These are phyloP conservation scores for Pestalotiopsis sp. DNA, from an alignment of 2,329 filamentous ascomycete species.

Conservation along the genomic window DNA sequence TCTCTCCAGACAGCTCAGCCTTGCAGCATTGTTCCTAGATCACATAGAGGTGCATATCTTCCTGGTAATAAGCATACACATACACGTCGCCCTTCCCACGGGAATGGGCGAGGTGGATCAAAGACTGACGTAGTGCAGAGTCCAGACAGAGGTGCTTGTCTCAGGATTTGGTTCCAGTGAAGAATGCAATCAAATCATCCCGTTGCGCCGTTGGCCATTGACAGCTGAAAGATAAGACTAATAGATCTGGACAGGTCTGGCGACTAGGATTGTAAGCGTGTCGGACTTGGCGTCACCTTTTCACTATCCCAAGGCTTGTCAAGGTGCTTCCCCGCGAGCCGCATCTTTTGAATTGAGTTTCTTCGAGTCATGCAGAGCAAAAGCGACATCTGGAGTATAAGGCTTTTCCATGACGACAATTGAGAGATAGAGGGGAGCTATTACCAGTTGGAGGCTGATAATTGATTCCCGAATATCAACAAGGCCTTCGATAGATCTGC, in stretches of 20 bases:
- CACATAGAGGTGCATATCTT: background rate
- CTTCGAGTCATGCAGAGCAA: background rate
- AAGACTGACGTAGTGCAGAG: background rate
- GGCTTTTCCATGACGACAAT: background rate
- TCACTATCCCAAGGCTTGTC: background rate
- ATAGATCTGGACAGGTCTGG: background rate
- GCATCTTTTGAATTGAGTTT: background rate
- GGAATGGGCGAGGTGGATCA: background rate
- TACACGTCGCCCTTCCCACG: too few species aligned
- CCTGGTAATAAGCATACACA: background rate
- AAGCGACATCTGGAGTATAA: background rate
- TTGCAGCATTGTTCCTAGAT: too few species aligned
- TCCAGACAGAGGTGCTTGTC: background rate
- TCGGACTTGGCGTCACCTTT: background rate
- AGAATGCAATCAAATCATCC: background rate
- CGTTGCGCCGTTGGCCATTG: background rate
- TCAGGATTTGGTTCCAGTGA: background rate
- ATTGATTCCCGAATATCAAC: too few species aligned
- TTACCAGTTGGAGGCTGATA: too few species aligned
- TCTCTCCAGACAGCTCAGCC: too few species aligned
- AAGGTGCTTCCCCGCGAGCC: background rate
- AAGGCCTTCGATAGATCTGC: background rate
- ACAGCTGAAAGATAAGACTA: background rate
- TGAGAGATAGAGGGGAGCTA: background rate
- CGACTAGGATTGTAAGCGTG: background rate